Conservation (phyloP, 2,329 filamentous ascomycete species). For the Teratosphaeria nubilosa region DNA sequence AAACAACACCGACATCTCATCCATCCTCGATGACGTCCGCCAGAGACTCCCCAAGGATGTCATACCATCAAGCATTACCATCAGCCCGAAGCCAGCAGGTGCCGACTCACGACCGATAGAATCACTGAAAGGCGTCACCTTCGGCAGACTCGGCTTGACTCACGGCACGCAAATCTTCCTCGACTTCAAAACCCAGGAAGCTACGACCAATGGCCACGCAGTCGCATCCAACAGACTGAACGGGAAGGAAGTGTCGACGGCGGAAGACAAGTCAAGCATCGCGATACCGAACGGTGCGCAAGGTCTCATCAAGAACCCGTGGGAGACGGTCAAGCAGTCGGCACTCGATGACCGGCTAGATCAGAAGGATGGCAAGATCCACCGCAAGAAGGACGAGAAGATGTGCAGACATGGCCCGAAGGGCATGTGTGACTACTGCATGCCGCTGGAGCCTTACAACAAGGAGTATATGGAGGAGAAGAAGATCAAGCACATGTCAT, state of each 20-base stretch:
- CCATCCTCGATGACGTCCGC: constrained; percentile 44
- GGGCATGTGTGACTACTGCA: constrained; percentile 99
- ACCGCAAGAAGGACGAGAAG: constrained; percentile 59
- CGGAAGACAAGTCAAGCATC: constrained; percentile 53
- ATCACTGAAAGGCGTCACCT: constrained; percentile 44
- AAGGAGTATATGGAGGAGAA: constrained; percentile 81
- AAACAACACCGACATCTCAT: constrained; percentile 59
- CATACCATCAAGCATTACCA: constrained; percentile 45
- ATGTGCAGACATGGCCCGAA: constrained; percentile 96
- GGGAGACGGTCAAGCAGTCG: constrained; percentile 86
- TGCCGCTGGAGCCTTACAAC: constrained; percentile 90
- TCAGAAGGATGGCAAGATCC: constrained; percentile 80
- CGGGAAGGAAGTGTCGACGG: constrained; percentile 61
- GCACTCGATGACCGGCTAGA: constrained; percentile 79
- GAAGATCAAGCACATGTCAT: constrained; percentile 98
- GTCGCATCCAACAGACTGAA: constrained; percentile 55
- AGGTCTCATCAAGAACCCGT: constrained; percentile 69
- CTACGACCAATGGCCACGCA: constrained; percentile 40
- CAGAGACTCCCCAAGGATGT: constrained; percentile 50
- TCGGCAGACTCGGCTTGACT: constrained; percentile 47
- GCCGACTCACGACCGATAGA: constrained; percentile 46
- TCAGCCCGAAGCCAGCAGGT: constrained; percentile 52
- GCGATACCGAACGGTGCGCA: constrained; percentile 49
- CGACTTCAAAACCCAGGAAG: constrained; percentile 55
- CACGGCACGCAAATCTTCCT: constrained; percentile 90